Percentiles rank a stretch among this genome's conserved stretches.
Evolutionary conservation across 345 rosid species (phyloP).

Genomic region (Carallia brachiata): DNA sequence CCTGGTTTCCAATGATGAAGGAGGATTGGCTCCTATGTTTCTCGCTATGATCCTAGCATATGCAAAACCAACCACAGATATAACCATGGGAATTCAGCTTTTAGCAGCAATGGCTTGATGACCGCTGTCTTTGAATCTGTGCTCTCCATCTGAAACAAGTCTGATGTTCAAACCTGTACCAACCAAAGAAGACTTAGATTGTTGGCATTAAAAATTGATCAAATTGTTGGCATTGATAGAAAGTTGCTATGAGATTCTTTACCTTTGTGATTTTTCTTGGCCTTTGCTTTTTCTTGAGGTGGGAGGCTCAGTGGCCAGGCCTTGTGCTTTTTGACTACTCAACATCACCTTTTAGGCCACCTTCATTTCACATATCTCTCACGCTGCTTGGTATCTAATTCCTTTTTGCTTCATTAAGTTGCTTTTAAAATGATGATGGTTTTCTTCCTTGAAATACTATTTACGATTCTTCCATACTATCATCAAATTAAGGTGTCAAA

Average conservation of each 20-base stretch:
- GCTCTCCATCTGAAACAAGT: slow-evolving; percentile 32
- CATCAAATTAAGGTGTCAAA: too few relatives aligned
- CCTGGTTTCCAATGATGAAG: slow-evolving; percentile 23
- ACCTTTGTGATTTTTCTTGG: slow-evolving; percentile 24
- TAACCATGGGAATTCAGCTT: slow-evolving; percentile 54
- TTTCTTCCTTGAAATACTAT: not conserved
- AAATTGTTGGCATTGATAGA: slow-evolving; percentile 7
- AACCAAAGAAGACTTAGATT: not conserved
- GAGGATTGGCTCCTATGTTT: slow-evolving; percentile 7
- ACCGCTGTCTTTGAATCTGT: slow-evolving; percentile 37
- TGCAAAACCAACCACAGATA: slow-evolving; percentile 65
- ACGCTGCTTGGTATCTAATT: slow-evolving; percentile 34
- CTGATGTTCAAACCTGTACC: not conserved
- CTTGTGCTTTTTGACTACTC: slow-evolving; percentile 48
- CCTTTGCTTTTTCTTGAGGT: slow-evolving; percentile 36
- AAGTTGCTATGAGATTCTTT: slow-evolving; percentile 35
- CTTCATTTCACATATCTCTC: slow-evolving; percentile 8
- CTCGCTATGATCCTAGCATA: slow-evolving; percentile 44
- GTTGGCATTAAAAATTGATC: not conserved
- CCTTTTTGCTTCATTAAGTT: slow-evolving; percentile 5
- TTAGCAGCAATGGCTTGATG: slow-evolving; percentile 57
- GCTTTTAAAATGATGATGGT: not conserved
- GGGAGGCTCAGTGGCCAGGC: slow-evolving; percentile 9
- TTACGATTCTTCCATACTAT: not conserved
- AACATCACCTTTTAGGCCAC: slow-evolving; percentile 1